Conservation (phyloP, 805 yeast genomes). For the Pichia exigua region DNA sequence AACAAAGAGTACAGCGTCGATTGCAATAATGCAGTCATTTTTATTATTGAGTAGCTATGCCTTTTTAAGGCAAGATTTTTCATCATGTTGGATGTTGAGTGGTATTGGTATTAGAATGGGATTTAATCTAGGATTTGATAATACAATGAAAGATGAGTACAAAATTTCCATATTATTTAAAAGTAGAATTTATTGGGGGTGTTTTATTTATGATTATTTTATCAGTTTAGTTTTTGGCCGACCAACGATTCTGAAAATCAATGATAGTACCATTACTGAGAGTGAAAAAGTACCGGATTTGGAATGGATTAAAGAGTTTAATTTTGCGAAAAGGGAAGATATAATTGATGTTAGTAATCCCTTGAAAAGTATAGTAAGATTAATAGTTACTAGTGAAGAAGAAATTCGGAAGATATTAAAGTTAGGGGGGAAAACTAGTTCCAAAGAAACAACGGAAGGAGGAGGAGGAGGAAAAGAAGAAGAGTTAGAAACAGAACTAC, state of each 20-base stretch:
- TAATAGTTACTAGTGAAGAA: slow-evolving; percentile 38
- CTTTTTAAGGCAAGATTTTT: slow-evolving; percentile 49
- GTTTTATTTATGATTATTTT: slow-evolving; percentile 57
- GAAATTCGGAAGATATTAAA: slow-evolving; percentile 36
- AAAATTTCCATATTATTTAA: slow-evolving; percentile 43
- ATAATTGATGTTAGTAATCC: slow-evolving; percentile 35
- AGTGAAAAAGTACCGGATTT: slow-evolving; percentile 53
- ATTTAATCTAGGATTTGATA: slow-evolving; percentile 53
- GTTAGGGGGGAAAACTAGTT: not conserved
- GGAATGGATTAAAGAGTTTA: slow-evolving; percentile 53
- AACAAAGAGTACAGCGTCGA: slow-evolving; percentile 19
- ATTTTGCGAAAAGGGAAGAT: slow-evolving; percentile 29
- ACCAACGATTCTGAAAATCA: slow-evolving; percentile 45
- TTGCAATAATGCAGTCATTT: slow-evolving; percentile 51
- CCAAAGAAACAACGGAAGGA: too few species aligned
- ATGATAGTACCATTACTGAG: slow-evolving; percentile 54
- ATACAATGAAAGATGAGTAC: not conserved
- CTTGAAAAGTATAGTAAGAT: slow-evolving; percentile 33
- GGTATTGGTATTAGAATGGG: slow-evolving; percentile 62
- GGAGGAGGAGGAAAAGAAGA: not conserved
- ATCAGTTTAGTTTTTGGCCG: slow-evolving; percentile 53
- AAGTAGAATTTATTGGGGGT: slow-evolving; percentile 60
- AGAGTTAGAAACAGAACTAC: not conserved
- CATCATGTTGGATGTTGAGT: slow-evolving; percentile 55
- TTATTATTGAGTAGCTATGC: slow-evolving; percentile 55